Evolutionary conservation across 345 rosid species (phyloP), one percentile per base, ranked within the genome.

Genomic region (Rhizophora mangle): DNA sequence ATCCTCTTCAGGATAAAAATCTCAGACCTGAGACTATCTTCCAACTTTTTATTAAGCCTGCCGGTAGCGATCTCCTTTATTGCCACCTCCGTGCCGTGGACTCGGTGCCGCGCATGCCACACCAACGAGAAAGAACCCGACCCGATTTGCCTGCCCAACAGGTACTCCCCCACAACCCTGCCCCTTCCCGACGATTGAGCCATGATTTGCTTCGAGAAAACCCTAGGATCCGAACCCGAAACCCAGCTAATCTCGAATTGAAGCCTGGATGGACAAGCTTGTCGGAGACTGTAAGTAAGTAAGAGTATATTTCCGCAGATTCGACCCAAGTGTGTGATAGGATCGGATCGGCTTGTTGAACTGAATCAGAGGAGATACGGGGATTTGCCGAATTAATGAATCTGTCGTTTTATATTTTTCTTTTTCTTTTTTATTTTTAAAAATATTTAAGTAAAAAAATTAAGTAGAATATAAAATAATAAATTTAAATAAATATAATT

Each of bases 91-190:
- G 91, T 90, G 62, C 98, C 98, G 60, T 90, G 91, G 67, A 85
- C 85, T 21, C 90, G 84, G 81, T 96, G 99, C 78, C 90, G 80
- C 49, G 92, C 99, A 36, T 86, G 97, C 88, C 93, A 96, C 10
- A 96, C 98, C n/a, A 82, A 85, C 2, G 99, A 96, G 87, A 90
- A 96, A 30, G 99, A 96, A 77, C 99, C 98, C 63, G 94, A 96
- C 67, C 99, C 99, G 80, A 95, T 90, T 82, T 89, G 85, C 43
- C 84, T 74, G 32, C 97, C 91, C 26, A 90, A 86, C 73, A 79
- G 64, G 73, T 95, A 95, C 75, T 95, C 94, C 8, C 99, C 99
- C 19, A 95, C 86, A 21, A 92, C 81, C 70, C 97, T 84, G 29
- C 86, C 86, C 66, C 85, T 78, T 72, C 82, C 90, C 58, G 84